Percentiles rank a stretch among this genome's conserved stretches.
Evolutionary conservation across 768 basidiomycete genomes (phyloP).

Genomic region (Hortiboletus flavorubellus): DNA sequence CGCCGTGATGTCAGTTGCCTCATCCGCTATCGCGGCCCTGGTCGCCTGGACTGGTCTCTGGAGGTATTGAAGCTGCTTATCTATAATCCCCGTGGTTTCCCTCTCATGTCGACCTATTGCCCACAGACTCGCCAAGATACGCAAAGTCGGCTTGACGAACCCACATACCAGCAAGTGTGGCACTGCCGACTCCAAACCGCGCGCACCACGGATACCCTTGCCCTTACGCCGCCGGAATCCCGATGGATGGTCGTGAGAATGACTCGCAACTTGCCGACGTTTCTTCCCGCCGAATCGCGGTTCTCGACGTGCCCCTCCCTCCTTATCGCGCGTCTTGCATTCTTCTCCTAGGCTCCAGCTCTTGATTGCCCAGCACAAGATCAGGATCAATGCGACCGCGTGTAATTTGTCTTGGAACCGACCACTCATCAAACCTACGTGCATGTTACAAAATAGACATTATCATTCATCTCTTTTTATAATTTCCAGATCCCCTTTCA

Average conservation of each 20-base stretch:
- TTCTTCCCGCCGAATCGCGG: not conserved
- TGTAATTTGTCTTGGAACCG: slow-evolving; percentile 1
- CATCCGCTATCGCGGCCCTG: slow-evolving; percentile 54
- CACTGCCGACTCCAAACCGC: slow-evolving; percentile 12
- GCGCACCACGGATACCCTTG: slow-evolving; percentile 35
- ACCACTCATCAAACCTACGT: slow-evolving; percentile 14
- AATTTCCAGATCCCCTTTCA: slow-evolving; percentile 9
- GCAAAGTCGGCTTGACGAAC: slow-evolving; percentile 42
- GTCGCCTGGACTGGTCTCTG: slow-evolving; percentile 68
- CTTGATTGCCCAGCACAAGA: slow-evolving; percentile 8
- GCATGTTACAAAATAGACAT: slow-evolving; percentile 12
- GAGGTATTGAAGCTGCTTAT: slow-evolving; percentile 37
- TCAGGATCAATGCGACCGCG: slow-evolving; percentile 17
- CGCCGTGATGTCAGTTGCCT: slow-evolving; percentile 55
- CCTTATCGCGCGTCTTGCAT: slow-evolving; percentile 10
- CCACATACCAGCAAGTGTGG: slow-evolving; percentile 17
- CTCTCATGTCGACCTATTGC: slow-evolving; percentile 6
- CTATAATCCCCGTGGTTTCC: slow-evolving; percentile 7
- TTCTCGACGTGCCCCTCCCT: not conserved
- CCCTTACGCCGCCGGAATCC: slow-evolving; percentile 38
- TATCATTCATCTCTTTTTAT: not conserved
- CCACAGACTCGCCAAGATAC: slow-evolving; percentile 42
- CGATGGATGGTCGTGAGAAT: slow-evolving; percentile 39
- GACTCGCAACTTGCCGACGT: slow-evolving; percentile 5
- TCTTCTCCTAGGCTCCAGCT: not conserved